A percentile compares a stretch with the other conserved stretches of the same genome.
phyloP scores from a whole-genome alignment of 2,329 filamentous ascomycete genomes.

The Hypocrella siamensis region DNA sequence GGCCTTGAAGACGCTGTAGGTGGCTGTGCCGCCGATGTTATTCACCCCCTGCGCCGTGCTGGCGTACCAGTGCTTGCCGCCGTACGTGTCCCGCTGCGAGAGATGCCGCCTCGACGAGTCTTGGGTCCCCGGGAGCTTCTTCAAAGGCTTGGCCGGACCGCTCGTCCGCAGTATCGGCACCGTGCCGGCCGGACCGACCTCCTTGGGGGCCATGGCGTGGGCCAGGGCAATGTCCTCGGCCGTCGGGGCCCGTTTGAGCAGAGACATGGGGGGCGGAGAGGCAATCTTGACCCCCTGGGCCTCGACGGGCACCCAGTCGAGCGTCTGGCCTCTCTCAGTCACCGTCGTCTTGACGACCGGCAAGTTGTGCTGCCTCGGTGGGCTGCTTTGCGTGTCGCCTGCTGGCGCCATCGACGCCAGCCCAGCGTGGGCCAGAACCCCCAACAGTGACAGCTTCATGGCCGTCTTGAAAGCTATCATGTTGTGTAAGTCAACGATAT shows the following conservation, averaged over 20 bases:
- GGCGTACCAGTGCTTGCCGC: slow-evolving; percentile 8
- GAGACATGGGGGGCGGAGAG: slow-evolving; percentile 2
- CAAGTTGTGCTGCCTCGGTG: slow-evolving; percentile 1
- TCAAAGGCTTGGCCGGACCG: slow-evolving; percentile 4
- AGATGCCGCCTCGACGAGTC: not conserved
- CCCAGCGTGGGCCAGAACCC: not conserved
- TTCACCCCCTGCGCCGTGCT: slow-evolving; percentile 3
- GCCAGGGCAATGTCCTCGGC: slow-evolving; percentile 1
- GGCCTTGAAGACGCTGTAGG: slow-evolving; percentile 6
- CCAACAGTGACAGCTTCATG: not conserved
- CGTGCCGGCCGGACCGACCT: slow-evolving; percentile 6
- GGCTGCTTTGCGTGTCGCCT: not conserved
- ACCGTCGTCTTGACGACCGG: slow-evolving; percentile 6
- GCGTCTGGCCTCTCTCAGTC: slow-evolving; percentile 4
- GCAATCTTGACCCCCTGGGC: slow-evolving; percentile 6
- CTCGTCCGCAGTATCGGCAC: slow-evolving; percentile 7
- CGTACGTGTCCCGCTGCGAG: slow-evolving; percentile 1
- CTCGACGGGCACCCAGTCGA: slow-evolving; percentile 8
- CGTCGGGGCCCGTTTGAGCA: not conserved
- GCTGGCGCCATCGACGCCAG: not conserved
- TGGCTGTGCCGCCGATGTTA: slow-evolving; percentile 6
- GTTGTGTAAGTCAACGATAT: not conserved
- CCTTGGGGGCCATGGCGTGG: slow-evolving; percentile 1
- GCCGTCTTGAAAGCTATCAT: not conserved
- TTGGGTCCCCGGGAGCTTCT: slow-evolving; percentile 3